These are phyloP conservation scores for Yueomyces sp. DNA, from an alignment of 805 yeast species.

Conservation along the genomic window DNA sequence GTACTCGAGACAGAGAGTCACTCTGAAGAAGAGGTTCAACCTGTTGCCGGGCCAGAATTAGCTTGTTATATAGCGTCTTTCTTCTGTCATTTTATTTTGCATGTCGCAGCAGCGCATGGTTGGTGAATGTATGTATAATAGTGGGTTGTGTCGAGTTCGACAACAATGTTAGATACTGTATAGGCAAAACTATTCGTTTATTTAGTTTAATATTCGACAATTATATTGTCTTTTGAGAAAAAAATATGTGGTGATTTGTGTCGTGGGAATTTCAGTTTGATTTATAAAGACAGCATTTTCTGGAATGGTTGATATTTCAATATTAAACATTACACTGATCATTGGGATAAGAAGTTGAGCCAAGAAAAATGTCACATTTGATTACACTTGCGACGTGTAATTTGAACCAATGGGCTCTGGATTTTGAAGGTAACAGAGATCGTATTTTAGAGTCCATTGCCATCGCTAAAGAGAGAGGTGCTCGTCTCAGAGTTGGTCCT, in stretches of 20 bases:
- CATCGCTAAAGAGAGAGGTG: constrained; percentile 63
- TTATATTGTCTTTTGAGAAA: too few relatives aligned
- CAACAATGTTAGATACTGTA: neutral
- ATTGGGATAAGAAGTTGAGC: too few relatives aligned
- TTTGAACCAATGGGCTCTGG: constrained; percentile 97
- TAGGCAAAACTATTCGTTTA: too few relatives aligned
- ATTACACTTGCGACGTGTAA: constrained; percentile 89
- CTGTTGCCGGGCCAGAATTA: constrained; percentile 42
- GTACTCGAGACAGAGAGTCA: constrained; percentile 97
- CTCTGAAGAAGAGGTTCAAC: constrained; percentile 87
- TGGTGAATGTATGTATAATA: too few relatives aligned
- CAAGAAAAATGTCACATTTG: constrained; percentile 59
- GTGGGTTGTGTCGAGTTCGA: too few relatives aligned
- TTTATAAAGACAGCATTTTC: too few relatives aligned
- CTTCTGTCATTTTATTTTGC: neutral
- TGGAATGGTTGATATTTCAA: too few relatives aligned
- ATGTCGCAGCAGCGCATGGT: too few relatives aligned
- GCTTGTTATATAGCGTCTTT: neutral
- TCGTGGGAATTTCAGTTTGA: too few relatives aligned
- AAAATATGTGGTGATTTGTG: too few relatives aligned
- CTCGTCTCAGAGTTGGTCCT: constrained; percentile 87
- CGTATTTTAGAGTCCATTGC: constrained; percentile 71
- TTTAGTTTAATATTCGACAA: too few relatives aligned
- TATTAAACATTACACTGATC: too few relatives aligned
- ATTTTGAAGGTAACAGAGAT: constrained; percentile 93